phyloP scores from a whole-genome alignment of 2,329 filamentous ascomycete genomes.

The Huntiella abstrusa region DNA sequence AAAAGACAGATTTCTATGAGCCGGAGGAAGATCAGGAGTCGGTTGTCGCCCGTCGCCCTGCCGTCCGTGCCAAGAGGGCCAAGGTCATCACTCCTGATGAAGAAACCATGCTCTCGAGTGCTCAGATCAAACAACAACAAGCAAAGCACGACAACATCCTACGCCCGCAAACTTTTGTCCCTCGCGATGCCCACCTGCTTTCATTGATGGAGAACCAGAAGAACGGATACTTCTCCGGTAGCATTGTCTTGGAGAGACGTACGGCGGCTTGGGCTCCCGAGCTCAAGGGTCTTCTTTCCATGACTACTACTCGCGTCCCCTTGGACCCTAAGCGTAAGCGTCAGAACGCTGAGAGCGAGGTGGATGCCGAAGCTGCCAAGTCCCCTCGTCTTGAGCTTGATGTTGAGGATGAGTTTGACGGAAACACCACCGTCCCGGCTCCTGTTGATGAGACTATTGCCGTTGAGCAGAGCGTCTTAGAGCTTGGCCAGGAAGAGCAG shows the following conservation, averaged over 20 bases:
- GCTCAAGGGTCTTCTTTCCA: conserved; percentile 74
- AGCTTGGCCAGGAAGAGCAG: conserved; percentile 43
- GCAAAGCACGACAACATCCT: conserved; percentile 72
- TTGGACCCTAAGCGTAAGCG: conserved; percentile 86
- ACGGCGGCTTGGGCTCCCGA: conserved; percentile 77
- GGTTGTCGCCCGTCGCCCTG: conserved; percentile 45
- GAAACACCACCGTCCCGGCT: conserved; percentile 16
- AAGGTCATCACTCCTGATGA: conserved; percentile 69
- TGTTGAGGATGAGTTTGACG: conserved; percentile 39
- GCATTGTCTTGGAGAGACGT: conserved; percentile 64
- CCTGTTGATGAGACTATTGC: conserved; percentile 31
- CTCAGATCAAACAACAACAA: conserved; percentile 72
- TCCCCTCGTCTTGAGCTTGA: conserved; percentile 51
- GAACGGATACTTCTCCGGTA: conserved; percentile 74
- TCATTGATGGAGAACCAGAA: conserved; percentile 84
- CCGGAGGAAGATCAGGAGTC: conserved; percentile 37
- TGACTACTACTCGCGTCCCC: conserved; percentile 58
- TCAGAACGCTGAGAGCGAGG: conserved; percentile 67
- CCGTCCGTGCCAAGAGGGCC: conserved; percentile 55
- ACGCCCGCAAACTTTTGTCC: conserved; percentile 63
- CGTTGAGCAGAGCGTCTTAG: conserved; percentile 42
- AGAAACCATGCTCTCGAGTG: conserved; percentile 56
- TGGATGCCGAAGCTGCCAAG: conserved; percentile 51
- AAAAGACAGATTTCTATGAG: conserved; percentile 40
- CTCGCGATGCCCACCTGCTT: conserved; percentile 69